Conservation (phyloP, 2,329 filamentous ascomycete species). For the Diaporthe batatas region DNA sequence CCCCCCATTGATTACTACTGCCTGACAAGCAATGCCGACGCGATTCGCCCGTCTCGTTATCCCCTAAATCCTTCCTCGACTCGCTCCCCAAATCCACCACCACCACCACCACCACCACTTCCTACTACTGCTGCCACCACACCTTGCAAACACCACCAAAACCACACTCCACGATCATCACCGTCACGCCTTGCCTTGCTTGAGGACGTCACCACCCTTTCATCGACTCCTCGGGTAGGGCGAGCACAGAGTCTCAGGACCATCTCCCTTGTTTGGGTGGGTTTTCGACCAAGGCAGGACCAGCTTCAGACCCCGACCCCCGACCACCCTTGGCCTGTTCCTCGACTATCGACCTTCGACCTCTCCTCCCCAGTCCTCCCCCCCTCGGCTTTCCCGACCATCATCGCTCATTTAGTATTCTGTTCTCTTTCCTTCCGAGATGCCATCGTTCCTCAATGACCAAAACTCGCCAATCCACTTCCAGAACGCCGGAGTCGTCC, state of each 20-base stretch:
- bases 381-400: constrained; percentile 21
- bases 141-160: neutral
- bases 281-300: constrained; percentile 4
- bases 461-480: constrained; percentile 58
- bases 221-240: constrained; percentile 36
- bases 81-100: constrained; percentile 22
- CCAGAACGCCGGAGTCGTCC: constrained; percentile 58
- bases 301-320: constrained; percentile 6
- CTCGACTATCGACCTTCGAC: constrained; percentile 7
- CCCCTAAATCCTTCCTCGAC: constrained; percentile 38
- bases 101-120: neutral
- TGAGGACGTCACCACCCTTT: constrained; percentile 34
- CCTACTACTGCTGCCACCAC: neutral
- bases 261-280: neutral
- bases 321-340: constrained; percentile 6
- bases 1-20: constrained; percentile 32
- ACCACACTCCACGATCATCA: constrained; percentile 5
- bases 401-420: constrained; percentile 39
- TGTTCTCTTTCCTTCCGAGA: constrained; percentile 46
- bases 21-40: constrained; percentile 41
- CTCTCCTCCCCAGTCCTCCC: neutral
- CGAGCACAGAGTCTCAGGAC: constrained; percentile 18
- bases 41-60: constrained; percentile 36
- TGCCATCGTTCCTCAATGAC: constrained; percentile 69
- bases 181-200: constrained; percentile 27